Conservation (phyloP, 768 basidiomycete genomes). For the Boletellus emodensis region DNA sequence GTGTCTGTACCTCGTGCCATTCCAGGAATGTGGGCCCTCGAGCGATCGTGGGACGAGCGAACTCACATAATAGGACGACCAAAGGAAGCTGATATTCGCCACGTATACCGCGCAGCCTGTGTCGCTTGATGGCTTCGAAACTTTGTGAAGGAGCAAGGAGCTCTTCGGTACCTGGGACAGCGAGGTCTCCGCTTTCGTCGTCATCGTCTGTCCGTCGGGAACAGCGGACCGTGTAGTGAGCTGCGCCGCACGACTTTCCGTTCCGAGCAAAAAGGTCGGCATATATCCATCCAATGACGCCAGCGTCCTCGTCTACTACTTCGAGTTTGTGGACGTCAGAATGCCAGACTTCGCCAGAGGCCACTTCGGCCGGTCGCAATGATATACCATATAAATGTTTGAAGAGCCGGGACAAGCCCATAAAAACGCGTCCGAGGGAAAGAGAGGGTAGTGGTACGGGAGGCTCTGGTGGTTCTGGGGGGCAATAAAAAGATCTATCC, state of each 20-base stretch:
- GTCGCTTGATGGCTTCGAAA: slow-evolving; percentile 62
- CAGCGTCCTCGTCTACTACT: slow-evolving; percentile 85
- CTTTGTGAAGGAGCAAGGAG: slow-evolving; percentile 47
- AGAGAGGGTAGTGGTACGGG: slow-evolving; percentile 69
- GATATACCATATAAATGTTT: slow-evolving; percentile 82
- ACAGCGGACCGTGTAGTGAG: slow-evolving; percentile 97
- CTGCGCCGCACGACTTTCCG: slow-evolving; percentile 88
- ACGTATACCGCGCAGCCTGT: slow-evolving; percentile 54
- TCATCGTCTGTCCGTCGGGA: slow-evolving; percentile 91
- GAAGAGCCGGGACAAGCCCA: slow-evolving; percentile 89
- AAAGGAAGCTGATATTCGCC: slow-evolving; percentile 86
- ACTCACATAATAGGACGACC: slow-evolving; percentile 89
- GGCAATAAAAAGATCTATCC: slow-evolving; percentile 95
- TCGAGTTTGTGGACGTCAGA: slow-evolving; percentile 84
- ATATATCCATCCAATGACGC: slow-evolving; percentile 91
- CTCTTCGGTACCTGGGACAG: slow-evolving; percentile 35
- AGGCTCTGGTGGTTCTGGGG: slow-evolving; percentile 71
- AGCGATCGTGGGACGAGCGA: slow-evolving; percentile 57
- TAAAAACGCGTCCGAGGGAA: slow-evolving; percentile 87
- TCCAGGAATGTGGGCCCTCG: slow-evolving; percentile 69
- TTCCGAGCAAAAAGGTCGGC: slow-evolving; percentile 83
- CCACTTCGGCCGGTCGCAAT: slow-evolving; percentile 63
- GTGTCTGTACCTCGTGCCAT: slow-evolving; percentile 91
- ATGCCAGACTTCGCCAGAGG: slow-evolving; percentile 87
- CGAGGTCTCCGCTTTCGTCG: slow-evolving; percentile 65